phyloP scores from a whole-genome alignment of 805 yeast genomes.

The Candida ortonii region DNA sequence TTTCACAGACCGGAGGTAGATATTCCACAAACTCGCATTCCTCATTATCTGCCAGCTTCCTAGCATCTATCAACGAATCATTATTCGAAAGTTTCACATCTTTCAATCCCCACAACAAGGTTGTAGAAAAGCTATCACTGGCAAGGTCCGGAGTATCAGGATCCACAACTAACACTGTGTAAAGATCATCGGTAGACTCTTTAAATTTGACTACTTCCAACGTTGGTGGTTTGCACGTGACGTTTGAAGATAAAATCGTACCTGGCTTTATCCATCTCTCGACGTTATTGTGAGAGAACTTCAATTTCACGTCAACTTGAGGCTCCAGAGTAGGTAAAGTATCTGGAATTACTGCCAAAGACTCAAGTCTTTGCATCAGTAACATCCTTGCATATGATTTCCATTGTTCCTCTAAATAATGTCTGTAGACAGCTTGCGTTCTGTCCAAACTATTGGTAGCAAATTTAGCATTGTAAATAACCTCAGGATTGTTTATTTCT shows the following conservation, averaged over 20 bases:
- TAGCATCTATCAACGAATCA: constrained; percentile 53
- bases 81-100: constrained; percentile 61
- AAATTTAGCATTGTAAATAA: constrained; percentile 60
- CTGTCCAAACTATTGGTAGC: constrained; percentile 54
- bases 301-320: constrained; percentile 65
- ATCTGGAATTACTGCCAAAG: constrained; percentile 83
- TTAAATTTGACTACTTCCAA: constrained; percentile 73
- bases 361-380: constrained; percentile 89
- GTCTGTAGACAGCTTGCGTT: constrained; percentile 76
- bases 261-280: constrained; percentile 82
- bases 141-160: constrained; percentile 86
- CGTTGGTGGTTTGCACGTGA: constrained; percentile 73
- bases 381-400: constrained; percentile 65
- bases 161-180: constrained; percentile 79
- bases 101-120: constrained; percentile 72
- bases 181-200: constrained; percentile 48
- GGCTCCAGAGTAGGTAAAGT: constrained; percentile 89
- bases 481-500: constrained; percentile 82
- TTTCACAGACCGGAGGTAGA: constrained; percentile 84
- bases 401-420: constrained; percentile 70
- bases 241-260: constrained; percentile 63
- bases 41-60: constrained; percentile 34
- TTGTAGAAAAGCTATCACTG: constrained; percentile 65
- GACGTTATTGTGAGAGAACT: constrained; percentile 69
- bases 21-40: constrained; percentile 55